Evolutionary conservation across 768 basidiomycete genomes (phyloP).

Genomic region (Russula griseocarnosa): DNA sequence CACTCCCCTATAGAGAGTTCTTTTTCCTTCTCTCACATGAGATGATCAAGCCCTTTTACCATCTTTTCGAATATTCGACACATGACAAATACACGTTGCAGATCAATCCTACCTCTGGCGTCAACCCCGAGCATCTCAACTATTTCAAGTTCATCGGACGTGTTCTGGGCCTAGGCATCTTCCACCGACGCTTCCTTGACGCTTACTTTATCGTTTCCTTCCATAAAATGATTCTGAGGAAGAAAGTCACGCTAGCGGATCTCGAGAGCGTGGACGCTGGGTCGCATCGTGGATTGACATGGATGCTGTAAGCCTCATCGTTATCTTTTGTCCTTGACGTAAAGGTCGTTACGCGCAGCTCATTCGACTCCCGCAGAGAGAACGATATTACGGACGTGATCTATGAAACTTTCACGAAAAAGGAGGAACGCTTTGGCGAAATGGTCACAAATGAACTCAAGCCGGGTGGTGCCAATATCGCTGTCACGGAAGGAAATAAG

Average conservation of each 20-base stretch:
- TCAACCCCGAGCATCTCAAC: slow-evolving; percentile 68
- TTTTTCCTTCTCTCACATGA: slow-evolving; percentile 99
- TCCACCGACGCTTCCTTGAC: slow-evolving; percentile 98
- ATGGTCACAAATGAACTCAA: slow-evolving; percentile 95
- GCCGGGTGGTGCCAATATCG: slow-evolving; percentile 76
- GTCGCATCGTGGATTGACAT: slow-evolving; percentile 88
- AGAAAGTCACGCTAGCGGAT: slow-evolving; percentile 92
- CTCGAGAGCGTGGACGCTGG: slow-evolving; percentile 97
- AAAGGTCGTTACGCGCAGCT: slow-evolving; percentile 20
- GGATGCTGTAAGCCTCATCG: slow-evolving; percentile 64
- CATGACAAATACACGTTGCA: slow-evolving; percentile 99
- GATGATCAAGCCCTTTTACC: slow-evolving; percentile 99
- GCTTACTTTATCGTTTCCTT: slow-evolving; percentile 99
- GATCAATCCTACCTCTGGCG: slow-evolving; percentile 96
- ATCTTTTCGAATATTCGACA: slow-evolving; percentile 99
- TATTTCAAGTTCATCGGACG: slow-evolving; percentile 99
- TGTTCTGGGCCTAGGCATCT: slow-evolving; percentile 91
- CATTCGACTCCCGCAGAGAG: slow-evolving; percentile 52
- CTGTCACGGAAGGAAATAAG: slow-evolving; percentile 97
- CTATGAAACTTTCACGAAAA: slow-evolving; percentile 91
- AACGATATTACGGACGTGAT: slow-evolving; percentile 98
- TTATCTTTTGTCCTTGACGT: too few species aligned
- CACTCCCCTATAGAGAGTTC: slow-evolving; percentile 94
- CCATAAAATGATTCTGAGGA: slow-evolving; percentile 98
- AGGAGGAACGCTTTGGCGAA: slow-evolving; percentile 97